These are phyloP conservation scores for Epichloe festucae DNA, from an alignment of 2,329 filamentous ascomycete species.

Conservation along the genomic window DNA sequence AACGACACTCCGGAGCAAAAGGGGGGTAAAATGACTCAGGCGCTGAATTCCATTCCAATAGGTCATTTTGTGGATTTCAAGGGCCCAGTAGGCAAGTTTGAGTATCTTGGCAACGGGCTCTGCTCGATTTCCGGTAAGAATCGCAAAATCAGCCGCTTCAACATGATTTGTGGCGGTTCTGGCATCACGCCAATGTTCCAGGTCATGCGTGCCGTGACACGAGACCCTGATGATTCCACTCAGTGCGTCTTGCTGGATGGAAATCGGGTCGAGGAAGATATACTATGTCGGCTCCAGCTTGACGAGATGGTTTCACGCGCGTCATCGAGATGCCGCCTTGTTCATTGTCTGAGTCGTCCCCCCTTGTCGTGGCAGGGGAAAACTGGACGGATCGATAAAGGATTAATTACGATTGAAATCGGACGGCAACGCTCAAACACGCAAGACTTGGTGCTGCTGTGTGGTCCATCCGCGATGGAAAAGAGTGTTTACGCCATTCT, in stretches of 20 bases:
- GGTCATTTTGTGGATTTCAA: constrained; percentile 73
- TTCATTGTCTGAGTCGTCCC: constrained; percentile 60
- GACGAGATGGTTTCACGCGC: constrained; percentile 47
- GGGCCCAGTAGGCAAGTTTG: constrained; percentile 76
- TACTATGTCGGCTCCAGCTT: constrained; percentile 64
- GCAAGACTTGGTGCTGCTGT: constrained; percentile 58
- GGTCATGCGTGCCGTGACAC: constrained; percentile 61
- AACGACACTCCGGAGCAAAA: constrained; percentile 39
- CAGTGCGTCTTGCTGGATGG: constrained; percentile 64
- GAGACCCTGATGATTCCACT: constrained; percentile 49
- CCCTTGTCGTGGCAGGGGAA: constrained; percentile 52
- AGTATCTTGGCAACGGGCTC: constrained; percentile 56
- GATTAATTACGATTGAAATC: constrained; percentile 48
- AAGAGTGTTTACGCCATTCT: constrained; percentile 45
- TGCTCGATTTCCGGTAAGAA: constrained; percentile 47
- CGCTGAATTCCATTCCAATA: constrained; percentile 58
- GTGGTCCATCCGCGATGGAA: constrained; percentile 67
- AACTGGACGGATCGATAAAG: constrained; percentile 51
- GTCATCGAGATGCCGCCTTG: constrained; percentile 43
- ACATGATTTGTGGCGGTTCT: constrained; percentile 82
- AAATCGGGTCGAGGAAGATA: constrained; percentile 66
- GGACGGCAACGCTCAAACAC: constrained; percentile 26
- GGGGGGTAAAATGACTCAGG: constrained; percentile 73
- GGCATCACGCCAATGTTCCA: constrained; percentile 89
- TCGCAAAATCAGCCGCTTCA: constrained; percentile 50